Conservation (phyloP, 805 yeast genomes). For the Wickerhamiella shivajii region DNA sequence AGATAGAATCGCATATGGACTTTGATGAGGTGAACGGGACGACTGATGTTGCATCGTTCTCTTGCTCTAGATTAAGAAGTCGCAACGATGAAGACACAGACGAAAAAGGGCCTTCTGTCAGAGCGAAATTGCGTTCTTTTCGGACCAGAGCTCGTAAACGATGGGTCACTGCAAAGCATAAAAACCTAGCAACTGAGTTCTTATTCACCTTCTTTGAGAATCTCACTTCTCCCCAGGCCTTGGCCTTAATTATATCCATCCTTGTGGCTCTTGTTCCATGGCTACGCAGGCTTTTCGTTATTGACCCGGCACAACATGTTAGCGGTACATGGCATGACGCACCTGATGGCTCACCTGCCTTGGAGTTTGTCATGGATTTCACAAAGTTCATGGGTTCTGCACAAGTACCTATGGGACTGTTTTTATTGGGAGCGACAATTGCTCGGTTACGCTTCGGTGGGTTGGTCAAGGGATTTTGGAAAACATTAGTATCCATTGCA, state of each 20-base stretch:
- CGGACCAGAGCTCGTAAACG: too few relatives aligned
- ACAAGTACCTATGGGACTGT: conserved; percentile 73
- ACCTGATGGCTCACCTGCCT: conserved; percentile 73
- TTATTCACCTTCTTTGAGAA: conserved; percentile 31
- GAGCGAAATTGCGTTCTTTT: too few relatives aligned
- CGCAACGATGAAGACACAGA: too few relatives aligned
- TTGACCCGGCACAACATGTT: conserved; percentile 29
- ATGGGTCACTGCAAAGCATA: conserved; percentile 13
- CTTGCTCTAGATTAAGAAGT: background rate
- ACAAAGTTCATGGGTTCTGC: conserved; percentile 72
- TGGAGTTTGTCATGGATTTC: conserved; percentile 74
- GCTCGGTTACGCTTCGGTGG: conserved; percentile 49
- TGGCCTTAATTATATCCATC: conserved; percentile 51
- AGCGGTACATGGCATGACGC: conserved; percentile 51
- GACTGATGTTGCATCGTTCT: conserved; percentile 4
- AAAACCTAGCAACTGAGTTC: conserved; percentile 10
- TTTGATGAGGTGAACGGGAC: conserved; percentile 2
- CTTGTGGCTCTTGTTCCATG: conserved; percentile 77
- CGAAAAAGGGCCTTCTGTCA: too few relatives aligned
- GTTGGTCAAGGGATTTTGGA: conserved; percentile 53
- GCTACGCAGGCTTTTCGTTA: conserved; percentile 49
- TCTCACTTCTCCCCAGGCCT: conserved; percentile 49
- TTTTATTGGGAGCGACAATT: conserved; percentile 75
- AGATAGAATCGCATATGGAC: background rate
- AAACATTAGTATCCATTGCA: conserved; percentile 45